Base-by-base conservation (phyloP, 768 basidiomycete species). In the Leccinum barrowsii region DNA sequence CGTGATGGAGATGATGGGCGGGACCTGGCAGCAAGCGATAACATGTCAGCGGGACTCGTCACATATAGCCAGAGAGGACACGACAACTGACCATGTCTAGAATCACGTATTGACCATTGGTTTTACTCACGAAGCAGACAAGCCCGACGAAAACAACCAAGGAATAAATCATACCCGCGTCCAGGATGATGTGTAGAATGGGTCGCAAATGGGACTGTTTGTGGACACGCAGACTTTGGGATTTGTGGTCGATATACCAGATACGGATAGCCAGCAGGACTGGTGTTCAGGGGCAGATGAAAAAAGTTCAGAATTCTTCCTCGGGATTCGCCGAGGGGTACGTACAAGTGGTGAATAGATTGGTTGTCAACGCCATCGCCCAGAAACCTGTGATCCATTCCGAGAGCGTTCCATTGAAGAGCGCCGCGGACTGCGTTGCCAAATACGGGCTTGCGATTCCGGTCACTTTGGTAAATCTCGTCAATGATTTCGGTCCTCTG, bases 371-470 rank as follows among this genome's bases (percentile, higher is more conserved):
- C 7, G 56, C 55, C 32, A 55, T 46, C 5, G 54, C 42, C 54
- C 54, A 57, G 46, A 57, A 57, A 3, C 22, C 8, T 8, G 22
- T 35, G 13, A 57, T 57, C 54, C 56, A 57, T 26, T 15, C 7
- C n/a, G 42, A 44, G 24, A 56, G 42, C 15, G 15, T 24, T 6
- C 56, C 56, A 6, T 11, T 28, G 22, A 57, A 57, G 42, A 57
- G 12, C 11, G 24, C 50, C 12, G 17, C n/a, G 0, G 30, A 50
- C 5, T 24, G 37, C 6, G 64, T 62, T 24, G 61, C 59, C 8
- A 59, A 58, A 17, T 69, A 58, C 52, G 59, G 22, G 51, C 62
- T 37, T 53, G 42, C 34, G 30, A 64, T 28, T 26, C 68, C 56
- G 52, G 69, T 68, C 19, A 35, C 63, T 61, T 53, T 4, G 4